A percentile compares a stretch with the other conserved stretches of the same genome.
These are phyloP conservation scores for Capronia americana DNA, from an alignment of 2,329 filamentous ascomycete genomes.

Conservation along the genomic window DNA sequence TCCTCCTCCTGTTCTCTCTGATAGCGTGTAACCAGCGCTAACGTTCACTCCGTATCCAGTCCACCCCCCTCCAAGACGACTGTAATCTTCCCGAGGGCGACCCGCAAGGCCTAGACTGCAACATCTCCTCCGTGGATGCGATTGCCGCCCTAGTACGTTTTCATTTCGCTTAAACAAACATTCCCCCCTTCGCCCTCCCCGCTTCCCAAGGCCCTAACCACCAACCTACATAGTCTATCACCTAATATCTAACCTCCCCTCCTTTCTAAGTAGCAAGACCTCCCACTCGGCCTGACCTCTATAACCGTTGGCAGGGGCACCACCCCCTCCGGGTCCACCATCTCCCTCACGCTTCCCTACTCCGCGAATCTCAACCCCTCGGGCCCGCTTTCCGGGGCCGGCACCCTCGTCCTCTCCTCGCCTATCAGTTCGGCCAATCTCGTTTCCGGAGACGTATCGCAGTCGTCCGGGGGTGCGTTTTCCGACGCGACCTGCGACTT, in stretches of 20 bases:
- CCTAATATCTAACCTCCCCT: no score
- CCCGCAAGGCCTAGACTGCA: background rate
- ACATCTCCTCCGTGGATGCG: background rate
- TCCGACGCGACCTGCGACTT: slow-evolving; percentile 5
- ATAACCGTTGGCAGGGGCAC: slow-evolving; percentile 14
- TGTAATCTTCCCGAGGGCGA: slow-evolving; percentile 14
- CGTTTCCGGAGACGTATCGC: background rate
- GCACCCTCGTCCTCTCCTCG: background rate
- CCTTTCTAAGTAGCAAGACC: background rate
- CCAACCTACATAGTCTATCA: no score
- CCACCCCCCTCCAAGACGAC: slow-evolving; percentile 1
- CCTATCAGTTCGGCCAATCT: background rate
- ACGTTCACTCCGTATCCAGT: background rate
- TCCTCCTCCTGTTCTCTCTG: no score
- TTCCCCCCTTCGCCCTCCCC: background rate
- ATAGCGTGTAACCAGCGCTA: background rate
- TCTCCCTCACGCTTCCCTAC: slow-evolving; percentile 3
- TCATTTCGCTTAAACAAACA: background rate
- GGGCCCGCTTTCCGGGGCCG: background rate
- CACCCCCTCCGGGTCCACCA: background rate
- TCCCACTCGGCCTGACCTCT: slow-evolving; percentile 9
- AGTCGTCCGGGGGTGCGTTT: slow-evolving; percentile 1
- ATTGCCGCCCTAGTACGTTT: background rate
- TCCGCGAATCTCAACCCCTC: background rate
- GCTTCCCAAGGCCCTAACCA: no score